Evolutionary conservation across 805 yeast species (phyloP), one percentile per base, ranked within the genome.

Genomic region (Nakazawaea sp.): DNA sequence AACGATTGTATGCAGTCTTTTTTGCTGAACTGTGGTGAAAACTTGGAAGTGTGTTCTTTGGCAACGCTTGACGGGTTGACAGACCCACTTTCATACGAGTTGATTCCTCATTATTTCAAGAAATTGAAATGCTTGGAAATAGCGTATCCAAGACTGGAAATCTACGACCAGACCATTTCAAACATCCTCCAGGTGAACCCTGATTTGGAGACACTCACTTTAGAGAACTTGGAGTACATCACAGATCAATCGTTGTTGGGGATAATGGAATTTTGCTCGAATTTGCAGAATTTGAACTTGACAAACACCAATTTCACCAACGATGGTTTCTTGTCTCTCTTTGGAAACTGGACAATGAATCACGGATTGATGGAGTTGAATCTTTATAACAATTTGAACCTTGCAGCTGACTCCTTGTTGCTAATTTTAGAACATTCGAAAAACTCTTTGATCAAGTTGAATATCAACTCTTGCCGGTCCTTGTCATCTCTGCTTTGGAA

Each of bases 221-320:
- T 92, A 12, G 85, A 81, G 50, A 94, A 94, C 1, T 86, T 95
- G 48, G 53, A 76, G 0, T 77, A 65, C 1, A 58, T 92, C 16
- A 80, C 95, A 0, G 95, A 88, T 50, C 64, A 61, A 1, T 68
- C 79, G 40, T 44, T 72, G 17, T 6, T 8, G 9, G 39, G 30
- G 9, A 25, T 35, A 16, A 20, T 35, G 24, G 33, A 36, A 1
- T 46, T 73, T 11, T 30, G 31, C 6, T 17, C 18, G 3, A 32
- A 18, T 12, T 12, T 37, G 2, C 36, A 32, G 25, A 37, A 37
- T 17, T 32, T 37, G 26, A 27, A 29, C 7, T 19, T 37, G 12
- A n/a, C 33, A 4, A 23, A 18, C n/a, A 11, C 25, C 16, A 37
- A 27, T 13, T 27, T 27, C 24, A 32, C 40, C 12, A 21, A 80